Base-by-base conservation (phyloP, 441 rosid genomes). In the Erysimum pusillum region DNA sequence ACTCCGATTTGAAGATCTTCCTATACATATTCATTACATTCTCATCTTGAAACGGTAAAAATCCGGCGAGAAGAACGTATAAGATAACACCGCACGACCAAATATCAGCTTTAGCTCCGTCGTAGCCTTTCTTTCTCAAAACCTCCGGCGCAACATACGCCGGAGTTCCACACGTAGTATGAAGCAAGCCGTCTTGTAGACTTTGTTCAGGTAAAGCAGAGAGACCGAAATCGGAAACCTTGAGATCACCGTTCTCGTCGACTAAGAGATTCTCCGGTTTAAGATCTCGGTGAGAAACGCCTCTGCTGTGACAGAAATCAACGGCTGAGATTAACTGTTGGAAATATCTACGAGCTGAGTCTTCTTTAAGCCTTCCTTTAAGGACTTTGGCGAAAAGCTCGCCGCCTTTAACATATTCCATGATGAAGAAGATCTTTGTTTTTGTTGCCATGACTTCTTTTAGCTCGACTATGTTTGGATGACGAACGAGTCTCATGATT, bases 61-160 rank as follows among this genome's bases (percentile, higher is more conserved):
- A 93, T 0, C 98, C 98, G 9, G 97, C 94, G 35, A 93, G 89
- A 8, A 93, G 88, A 4, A 87, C 97, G 52, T 85, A 91, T 32
- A 91, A 74, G 59, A 93, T 84, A 25, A 93, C 98, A 9, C 98
- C 97, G 67, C 98, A 93, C 0, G 98, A 93, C 98, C 98, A 93
- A 0, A 87, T 84, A 79, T 93, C 98, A 2, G 89, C 91, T 39
- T 80, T 87, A 0, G 93, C 80, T 9, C 98, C 96, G 51, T 89
- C 93, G 72, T 92, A 91, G 0, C 98, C 98, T 36, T 86, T 92
- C 82, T 85, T 90, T 64, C 93, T 53, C 11, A 92, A 45, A n/a
- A 92, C 89, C 82, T 92, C 97, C 12, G 97, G 97, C 0, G 97
- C 97, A 11, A 92, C 94, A 45, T 92, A 92, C 0, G 97, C 93